phyloP scores from a whole-genome alignment of 805 yeast genomes.

The Huiozyma sinensis region DNA sequence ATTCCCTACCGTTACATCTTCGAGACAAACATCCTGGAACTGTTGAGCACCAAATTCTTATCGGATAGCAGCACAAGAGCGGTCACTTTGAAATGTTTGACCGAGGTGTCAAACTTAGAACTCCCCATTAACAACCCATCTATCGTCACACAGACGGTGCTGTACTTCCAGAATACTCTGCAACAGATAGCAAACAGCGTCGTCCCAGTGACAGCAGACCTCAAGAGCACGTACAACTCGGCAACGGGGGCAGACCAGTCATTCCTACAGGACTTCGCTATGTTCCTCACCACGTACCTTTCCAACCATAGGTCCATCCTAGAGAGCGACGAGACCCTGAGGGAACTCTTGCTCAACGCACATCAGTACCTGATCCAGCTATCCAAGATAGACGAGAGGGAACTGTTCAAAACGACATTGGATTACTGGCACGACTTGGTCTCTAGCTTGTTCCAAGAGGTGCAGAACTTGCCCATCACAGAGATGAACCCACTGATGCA shows the following conservation, averaged over 20 bases:
- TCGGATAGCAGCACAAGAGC: slow-evolving; percentile 72
- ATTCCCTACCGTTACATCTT: slow-evolving; percentile 84
- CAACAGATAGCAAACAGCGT: slow-evolving; percentile 52
- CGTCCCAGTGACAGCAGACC: slow-evolving; percentile 63
- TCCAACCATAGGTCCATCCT: slow-evolving; percentile 57
- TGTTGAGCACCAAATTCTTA: slow-evolving; percentile 68
- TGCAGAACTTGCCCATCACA: slow-evolving; percentile 63
- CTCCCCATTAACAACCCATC: slow-evolving; percentile 41
- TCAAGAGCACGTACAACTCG: slow-evolving; percentile 57
- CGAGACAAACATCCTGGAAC: slow-evolving; percentile 68
- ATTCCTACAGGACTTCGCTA: slow-evolving; percentile 87
- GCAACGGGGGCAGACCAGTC: slow-evolving; percentile 84
- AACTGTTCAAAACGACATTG: slow-evolving; percentile 85
- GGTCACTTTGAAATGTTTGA: slow-evolving; percentile 79
- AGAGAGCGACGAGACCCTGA: slow-evolving; percentile 44
- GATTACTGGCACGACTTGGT: slow-evolving; percentile 92
- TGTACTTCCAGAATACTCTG: slow-evolving; percentile 63
- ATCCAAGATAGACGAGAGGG: slow-evolving; percentile 89
- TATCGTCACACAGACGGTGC: slow-evolving; percentile 40
- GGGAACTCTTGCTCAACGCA: slow-evolving; percentile 54
- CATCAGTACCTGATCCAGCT: slow-evolving; percentile 75
- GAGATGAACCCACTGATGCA: slow-evolving; percentile 73
- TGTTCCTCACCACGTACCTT: slow-evolving; percentile 80
- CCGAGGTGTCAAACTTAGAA: slow-evolving; percentile 71
- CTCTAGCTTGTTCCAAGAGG: slow-evolving; percentile 71